Evolutionary conservation across 2,329 filamentous ascomycete genomes (phyloP), one percentile per base, ranked within the genome.

Genomic region (Cryphonectria carpinicola): DNA sequence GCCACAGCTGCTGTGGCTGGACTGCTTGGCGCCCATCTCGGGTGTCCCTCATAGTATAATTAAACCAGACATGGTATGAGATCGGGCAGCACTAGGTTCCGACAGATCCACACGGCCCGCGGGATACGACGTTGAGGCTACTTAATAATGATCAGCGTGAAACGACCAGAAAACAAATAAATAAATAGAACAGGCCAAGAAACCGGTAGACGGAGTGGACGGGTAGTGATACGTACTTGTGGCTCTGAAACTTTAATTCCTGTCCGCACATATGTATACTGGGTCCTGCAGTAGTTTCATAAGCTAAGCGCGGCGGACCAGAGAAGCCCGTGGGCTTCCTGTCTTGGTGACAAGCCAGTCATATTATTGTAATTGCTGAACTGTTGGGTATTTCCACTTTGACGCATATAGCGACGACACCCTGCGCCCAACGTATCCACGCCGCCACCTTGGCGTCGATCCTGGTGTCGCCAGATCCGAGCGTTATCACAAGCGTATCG

Each of bases 171-270:
- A 46, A 11, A 11, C 10, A 39, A 39, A 39, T 11, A 39, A 39
- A 39, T 39, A 39, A 66, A 66, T 58, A 66, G 65, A 58, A 39
- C 3, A 58, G 17, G 65, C 65, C 65, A 66, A 66, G 65, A 28
- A 28, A 54, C 39, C 35, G 37, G 52, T 22, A 14, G 28, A 43
- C 65, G 65, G 52, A 37, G 52, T 35, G n/a, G 41, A 43, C 65
- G 52, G 52, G 52, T 41, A 58, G 35, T 4, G 35, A 39, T 52
- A 17, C 37, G 32, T 22, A 39, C 65, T 46, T 22, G 35, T 43
- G 32, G 35, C 28, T 22, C 28, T 58, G 35, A 66, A 66, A 66
- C 65, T 25, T 58, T 41, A 25, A 43, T 14, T 17, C 14, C 37
- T 43, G 25, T 54, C 61, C 14, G 22, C 7, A 8, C 37, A 43